Evolutionary conservation across 768 basidiomycete species (phyloP).

Genomic region (Auriscalpium vulgare): DNA sequence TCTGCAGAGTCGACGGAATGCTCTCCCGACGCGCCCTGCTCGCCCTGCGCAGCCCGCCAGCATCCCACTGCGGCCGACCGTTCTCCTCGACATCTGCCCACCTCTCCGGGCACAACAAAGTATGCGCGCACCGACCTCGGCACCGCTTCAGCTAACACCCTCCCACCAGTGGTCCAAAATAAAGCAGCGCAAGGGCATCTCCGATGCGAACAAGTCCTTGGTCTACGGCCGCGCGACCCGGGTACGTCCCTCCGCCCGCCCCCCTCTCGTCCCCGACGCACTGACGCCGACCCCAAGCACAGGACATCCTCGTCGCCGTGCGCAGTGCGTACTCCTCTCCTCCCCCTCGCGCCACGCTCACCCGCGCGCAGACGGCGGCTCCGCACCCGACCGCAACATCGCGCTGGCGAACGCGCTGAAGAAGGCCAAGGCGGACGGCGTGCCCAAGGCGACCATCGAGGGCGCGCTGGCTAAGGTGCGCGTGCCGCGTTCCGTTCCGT

Average conservation of each 20-base stretch:
- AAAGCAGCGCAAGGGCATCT: slow-evolving; percentile 13
- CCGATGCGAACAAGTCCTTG: slow-evolving; percentile 9
- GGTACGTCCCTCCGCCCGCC: slow-evolving; percentile 1
- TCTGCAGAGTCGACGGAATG: no score
- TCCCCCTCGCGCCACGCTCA: neutral
- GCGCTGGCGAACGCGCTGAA: slow-evolving; percentile 10
- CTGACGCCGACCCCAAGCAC: neutral
- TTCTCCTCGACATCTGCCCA: neutral
- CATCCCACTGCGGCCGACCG: neutral
- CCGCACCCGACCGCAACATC: slow-evolving; percentile 7
- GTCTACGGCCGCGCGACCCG: slow-evolving; percentile 7
- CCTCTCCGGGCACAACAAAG: slow-evolving; percentile 15
- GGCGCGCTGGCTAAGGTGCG: slow-evolving; percentile 13
- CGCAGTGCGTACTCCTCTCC: slow-evolving; percentile 9
- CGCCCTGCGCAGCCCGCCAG: no score
- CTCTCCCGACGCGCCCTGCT: no score
- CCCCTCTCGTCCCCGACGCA: neutral
- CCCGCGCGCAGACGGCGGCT: slow-evolving; percentile 8
- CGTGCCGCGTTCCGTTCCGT: neutral
- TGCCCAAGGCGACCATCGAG: slow-evolving; percentile 15
- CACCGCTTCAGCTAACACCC: neutral
- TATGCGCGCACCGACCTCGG: neutral
- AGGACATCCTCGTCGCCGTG: slow-evolving; percentile 15
- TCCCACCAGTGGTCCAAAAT: slow-evolving; percentile 15
- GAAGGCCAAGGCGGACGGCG: slow-evolving; percentile 9